Evolutionary conservation across 805 yeast genomes (phyloP).

Genomic region (Groenewaldozyma tartarivorans): DNA sequence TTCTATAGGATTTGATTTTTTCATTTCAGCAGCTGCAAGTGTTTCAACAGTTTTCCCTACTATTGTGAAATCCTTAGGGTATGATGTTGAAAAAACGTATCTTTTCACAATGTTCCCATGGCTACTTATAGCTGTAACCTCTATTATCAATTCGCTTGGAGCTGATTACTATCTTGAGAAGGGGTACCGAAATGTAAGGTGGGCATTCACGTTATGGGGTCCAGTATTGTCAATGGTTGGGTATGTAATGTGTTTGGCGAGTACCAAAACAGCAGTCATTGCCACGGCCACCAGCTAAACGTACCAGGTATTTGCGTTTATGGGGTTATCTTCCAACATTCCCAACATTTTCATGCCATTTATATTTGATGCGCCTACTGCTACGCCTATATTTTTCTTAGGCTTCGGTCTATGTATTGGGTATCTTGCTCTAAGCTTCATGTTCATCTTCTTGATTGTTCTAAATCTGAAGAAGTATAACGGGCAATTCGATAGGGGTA

Average conservation of each 20-base stretch:
- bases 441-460: conserved; percentile 11
- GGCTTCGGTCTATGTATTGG: conserved; percentile 20
- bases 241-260: conserved; percentile 16
- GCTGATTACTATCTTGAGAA: conserved; percentile 50
- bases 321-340: conserved; percentile 32
- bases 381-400: conserved; percentile 20
- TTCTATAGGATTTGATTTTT: conserved; percentile 23
- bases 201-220: conserved; percentile 36
- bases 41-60: conserved; percentile 55
- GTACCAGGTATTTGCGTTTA: conserved; percentile 46
- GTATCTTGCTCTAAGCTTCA: conserved; percentile 12
- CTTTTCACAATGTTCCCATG: conserved; percentile 55
- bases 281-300: conserved; percentile 50
- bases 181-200: conserved; percentile 49
- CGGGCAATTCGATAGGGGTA: conserved; percentile 18
- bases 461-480: conserved; percentile 13
- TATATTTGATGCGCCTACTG: conserved; percentile 12
- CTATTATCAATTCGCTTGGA: conserved; percentile 45
- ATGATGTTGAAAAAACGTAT: conserved; percentile 39
- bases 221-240: conserved; percentile 30
- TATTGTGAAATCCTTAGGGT: conserved; percentile 49
- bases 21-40: conserved; percentile 49
- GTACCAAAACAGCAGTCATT: conserved; percentile 45
- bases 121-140: conserved; percentile 39
- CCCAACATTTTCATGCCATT: conserved; percentile 22